Evolutionary conservation across 257 asterid species (phyloP).

Genomic region (Primulina tabacum): DNA sequence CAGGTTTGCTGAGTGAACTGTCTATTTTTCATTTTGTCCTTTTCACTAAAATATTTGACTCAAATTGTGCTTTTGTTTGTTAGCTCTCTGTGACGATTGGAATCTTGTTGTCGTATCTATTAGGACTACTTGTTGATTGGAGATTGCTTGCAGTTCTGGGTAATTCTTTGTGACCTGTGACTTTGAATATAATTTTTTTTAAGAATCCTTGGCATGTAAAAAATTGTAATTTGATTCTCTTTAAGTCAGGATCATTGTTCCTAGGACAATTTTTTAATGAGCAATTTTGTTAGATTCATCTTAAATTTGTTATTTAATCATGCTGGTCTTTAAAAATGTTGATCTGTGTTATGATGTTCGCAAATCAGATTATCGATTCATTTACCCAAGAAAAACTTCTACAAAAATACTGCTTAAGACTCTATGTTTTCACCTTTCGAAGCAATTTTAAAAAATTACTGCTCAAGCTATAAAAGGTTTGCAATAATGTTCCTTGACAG

Average conservation of each 20-base stretch:
- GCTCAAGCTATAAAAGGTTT: background rate
- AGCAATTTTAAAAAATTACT: background rate
- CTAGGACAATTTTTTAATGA: background rate
- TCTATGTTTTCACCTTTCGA: background rate
- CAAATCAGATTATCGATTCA: background rate
- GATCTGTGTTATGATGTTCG: background rate
- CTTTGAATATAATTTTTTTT: background rate
- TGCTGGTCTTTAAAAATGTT: background rate
- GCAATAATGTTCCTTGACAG: background rate
- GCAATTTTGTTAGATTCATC: conserved; percentile 1
- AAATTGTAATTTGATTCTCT: background rate
- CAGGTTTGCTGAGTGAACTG: conserved; percentile 47
- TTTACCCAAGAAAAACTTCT: conserved; percentile 1
- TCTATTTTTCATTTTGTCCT: conserved; percentile 18
- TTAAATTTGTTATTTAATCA: background rate
- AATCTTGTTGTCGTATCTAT: conserved; percentile 73
- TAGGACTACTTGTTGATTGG: conserved; percentile 80
- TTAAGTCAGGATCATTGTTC: background rate
- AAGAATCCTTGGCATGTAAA: background rate
- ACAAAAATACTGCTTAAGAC: background rate
- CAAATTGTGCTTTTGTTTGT: conserved; percentile 8
- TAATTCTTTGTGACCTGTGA: conserved; percentile 31
- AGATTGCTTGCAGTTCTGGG: conserved; percentile 90
- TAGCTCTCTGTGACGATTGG: conserved; percentile 94
- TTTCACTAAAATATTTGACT: conserved; percentile 15